Evolutionary conservation across 768 basidiomycete species (phyloP), one percentile per base, ranked within the genome.

Genomic region (Amanita molliuscula): DNA sequence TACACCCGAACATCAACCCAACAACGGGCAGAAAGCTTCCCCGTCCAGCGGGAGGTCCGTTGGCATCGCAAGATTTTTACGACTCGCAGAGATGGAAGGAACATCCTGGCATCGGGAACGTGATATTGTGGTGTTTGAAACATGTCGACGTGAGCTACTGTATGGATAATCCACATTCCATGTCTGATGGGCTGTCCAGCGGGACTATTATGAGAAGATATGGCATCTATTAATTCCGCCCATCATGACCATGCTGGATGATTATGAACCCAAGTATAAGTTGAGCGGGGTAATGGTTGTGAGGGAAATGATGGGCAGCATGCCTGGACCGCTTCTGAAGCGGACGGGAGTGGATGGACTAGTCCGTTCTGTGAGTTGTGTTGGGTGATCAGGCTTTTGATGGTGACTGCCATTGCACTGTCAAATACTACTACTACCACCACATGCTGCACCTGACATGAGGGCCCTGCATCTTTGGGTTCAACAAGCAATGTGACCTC

Each of bases 181-280:
- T 38, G 21, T 44, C 15, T 37, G 48, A 53, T 40, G 28, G 10
- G 34, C 18, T 23, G 60, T 35, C 20, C 11, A 90, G 88, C 54
- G 61, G 21, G 64, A 74, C 2, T 68, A 67, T 15, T 88, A 86
- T 50, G 84, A 87, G 58, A 66, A 63, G 4, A 57, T 79, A 23
- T 92, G 88, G 88, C 84, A 81, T 51, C 71, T 90, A 11, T 63
- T 89, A 43, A 74, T 91, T 15, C 88, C 88, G 1, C 89, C 88
- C 1, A 62, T 82, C 13, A 89, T 90, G 88, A 77, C 83, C 1
- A 61, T 89, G 10, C 61, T 91, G 44, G 88, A 92, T 54, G 88
- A 92, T 56, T 88, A 79, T 55, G 80, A 90, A 57, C 72, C 78
- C 3, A 60, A 55, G 45, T 82, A 83, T 65, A 89, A 88, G 62